These are phyloP conservation scores for Simmondsia chinensis DNA, from an alignment of 148 eudicot genomes.

Conservation along the genomic window DNA sequence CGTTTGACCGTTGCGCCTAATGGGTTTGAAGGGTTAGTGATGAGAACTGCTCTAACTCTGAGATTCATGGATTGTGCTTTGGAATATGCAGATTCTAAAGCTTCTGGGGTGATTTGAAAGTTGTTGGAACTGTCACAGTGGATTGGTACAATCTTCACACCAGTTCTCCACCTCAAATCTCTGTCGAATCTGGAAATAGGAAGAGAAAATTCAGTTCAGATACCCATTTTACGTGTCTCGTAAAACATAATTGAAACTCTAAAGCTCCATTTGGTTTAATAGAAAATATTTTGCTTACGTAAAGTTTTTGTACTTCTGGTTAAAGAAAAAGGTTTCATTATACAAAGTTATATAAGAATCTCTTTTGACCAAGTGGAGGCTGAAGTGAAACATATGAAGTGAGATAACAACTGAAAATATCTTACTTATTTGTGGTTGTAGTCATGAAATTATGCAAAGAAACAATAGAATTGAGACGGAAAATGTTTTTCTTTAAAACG, in stretches of 20 bases:
- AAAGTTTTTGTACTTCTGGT: not conserved
- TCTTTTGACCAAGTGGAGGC: too few relatives aligned
- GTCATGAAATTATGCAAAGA: too few relatives aligned
- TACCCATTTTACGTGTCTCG: too few relatives aligned
- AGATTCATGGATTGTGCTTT: slow-evolving; percentile 38
- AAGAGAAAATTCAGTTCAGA: too few relatives aligned
- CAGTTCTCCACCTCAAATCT: slow-evolving; percentile 91
- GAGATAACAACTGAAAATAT: too few relatives aligned
- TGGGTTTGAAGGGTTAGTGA: slow-evolving; percentile 92
- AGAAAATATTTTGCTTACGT: too few relatives aligned
- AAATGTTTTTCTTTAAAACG: too few relatives aligned
- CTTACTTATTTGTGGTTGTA: too few relatives aligned
- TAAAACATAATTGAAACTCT: not conserved
- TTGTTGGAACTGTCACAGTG: slow-evolving; percentile 73
- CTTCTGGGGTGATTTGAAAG: slow-evolving; percentile 64
- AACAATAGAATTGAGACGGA: too few relatives aligned
- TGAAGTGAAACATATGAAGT: too few relatives aligned
- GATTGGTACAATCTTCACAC: slow-evolving; percentile 70
- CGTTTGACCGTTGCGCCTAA: slow-evolving; percentile 54
- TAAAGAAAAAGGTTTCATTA: too few relatives aligned
- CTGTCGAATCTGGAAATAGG: slow-evolving; percentile 61
- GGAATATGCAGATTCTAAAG: slow-evolving; percentile 56
- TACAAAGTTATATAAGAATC: too few relatives aligned
- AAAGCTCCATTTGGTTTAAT: not conserved
- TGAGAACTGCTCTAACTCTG: slow-evolving; percentile 55